These are phyloP conservation scores for Sugiyamaella paludigena DNA, from an alignment of 1,139 yeast genomes.

Conservation along the genomic window DNA sequence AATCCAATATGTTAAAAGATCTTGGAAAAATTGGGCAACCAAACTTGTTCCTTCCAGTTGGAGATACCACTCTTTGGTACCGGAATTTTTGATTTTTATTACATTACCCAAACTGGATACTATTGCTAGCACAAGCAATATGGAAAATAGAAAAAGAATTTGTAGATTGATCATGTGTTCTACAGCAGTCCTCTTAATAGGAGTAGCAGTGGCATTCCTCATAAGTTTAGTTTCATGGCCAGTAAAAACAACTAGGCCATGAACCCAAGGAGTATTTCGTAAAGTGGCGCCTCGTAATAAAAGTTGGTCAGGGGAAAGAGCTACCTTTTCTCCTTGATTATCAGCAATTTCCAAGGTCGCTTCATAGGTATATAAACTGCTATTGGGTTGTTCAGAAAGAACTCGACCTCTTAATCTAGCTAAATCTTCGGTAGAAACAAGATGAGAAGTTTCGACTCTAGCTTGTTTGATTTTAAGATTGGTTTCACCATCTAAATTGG, in stretches of 20 bases:
- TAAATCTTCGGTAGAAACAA: conserved; percentile 68
- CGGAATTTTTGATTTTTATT: conserved; percentile 59
- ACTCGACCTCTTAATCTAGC: conserved; percentile 54
- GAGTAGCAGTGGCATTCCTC: conserved; percentile 99
- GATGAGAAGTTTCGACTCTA: conserved; percentile 66
- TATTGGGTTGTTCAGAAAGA: conserved; percentile 88
- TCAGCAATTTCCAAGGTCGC: conserved; percentile 71
- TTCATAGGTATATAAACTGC: conserved; percentile 91
- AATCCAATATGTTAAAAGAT: conserved; percentile 92
- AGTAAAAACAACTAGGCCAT: conserved; percentile 89
- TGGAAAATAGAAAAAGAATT: conserved; percentile 79
- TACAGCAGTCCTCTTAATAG: conserved; percentile 94
- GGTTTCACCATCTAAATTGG: conserved; percentile 97
- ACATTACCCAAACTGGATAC: conserved; percentile 89
- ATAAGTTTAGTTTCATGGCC: conserved; percentile 97
- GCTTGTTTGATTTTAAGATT: conserved; percentile 94
- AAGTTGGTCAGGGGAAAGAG: conserved; percentile 87
- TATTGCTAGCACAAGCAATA: conserved; percentile 69
- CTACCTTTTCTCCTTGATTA: conserved; percentile 43
- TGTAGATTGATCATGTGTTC: conserved; percentile 93
- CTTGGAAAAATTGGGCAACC: conserved; percentile 74
- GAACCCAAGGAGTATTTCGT: conserved; percentile 93
- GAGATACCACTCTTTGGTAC: conserved; percentile 57
- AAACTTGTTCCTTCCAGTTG: conserved; percentile 67
- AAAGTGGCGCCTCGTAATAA: conserved; percentile 92